Evolutionary conservation across 2,329 filamentous ascomycete species (phyloP).

Genomic region (Trichoderma aggressivum): DNA sequence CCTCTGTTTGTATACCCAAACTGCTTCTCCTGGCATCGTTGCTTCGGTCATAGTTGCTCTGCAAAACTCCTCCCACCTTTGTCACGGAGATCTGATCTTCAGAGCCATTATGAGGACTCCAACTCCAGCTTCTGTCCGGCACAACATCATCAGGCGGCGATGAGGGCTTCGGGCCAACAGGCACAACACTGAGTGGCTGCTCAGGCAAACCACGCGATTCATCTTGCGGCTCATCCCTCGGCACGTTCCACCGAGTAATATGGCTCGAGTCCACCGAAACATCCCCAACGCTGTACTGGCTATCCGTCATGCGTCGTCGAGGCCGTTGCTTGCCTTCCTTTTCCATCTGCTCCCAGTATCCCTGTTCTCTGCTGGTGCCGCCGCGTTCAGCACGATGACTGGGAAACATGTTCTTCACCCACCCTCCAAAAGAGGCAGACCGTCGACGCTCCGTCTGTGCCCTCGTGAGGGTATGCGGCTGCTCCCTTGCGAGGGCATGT

Average conservation of each 20-base stretch:
- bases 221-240: constrained; percentile 26
- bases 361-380: constrained; percentile 41
- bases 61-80: constrained; percentile 12
- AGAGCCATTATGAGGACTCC: constrained; percentile 20
- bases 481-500: neutral
- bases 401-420: constrained; percentile 46
- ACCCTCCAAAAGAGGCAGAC: constrained; percentile 34
- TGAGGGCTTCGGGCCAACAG: neutral
- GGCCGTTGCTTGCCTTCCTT: neutral
- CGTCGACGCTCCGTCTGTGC: constrained; percentile 10
- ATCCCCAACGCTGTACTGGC: constrained; percentile 21
- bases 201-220: neutral
- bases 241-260: constrained; percentile 37
- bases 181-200: neutral
- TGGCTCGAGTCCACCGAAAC: constrained; percentile 30
- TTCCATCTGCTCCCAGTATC: constrained; percentile 29
- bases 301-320: constrained; percentile 19
- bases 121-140: constrained; percentile 22
- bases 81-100: neutral
- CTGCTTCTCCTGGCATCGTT: neutral
- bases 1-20: neutral
- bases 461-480: neutral
- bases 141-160: neutral
- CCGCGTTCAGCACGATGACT: constrained; percentile 49
- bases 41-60: neutral